Percentiles rank a stretch among this genome's conserved stretches.
Evolutionary conservation across 2,329 filamentous ascomycete species (phyloP).

Genomic region (Aspergillus caelatus): DNA sequence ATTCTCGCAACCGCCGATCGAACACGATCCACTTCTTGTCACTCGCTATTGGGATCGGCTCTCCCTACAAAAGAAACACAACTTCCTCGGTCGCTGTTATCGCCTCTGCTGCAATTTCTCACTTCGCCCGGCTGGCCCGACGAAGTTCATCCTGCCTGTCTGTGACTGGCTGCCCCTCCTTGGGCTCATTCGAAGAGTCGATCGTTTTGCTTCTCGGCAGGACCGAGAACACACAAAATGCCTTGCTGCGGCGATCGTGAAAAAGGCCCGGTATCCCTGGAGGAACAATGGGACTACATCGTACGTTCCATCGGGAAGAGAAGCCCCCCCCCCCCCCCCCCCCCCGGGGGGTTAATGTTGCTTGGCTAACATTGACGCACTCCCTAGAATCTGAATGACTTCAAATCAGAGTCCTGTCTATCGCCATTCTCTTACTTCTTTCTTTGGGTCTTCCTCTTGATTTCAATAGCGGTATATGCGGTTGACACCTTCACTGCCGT

Average conservation of each 20-base stretch:
- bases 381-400: conserved; percentile 66
- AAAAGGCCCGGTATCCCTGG: conserved; percentile 70
- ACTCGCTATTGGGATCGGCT: conserved; percentile 17
- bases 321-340: too few relatives aligned
- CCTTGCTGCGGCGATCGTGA: conserved; percentile 63
- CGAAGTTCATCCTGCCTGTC: conserved; percentile 26
- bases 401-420: conserved; percentile 79
- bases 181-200: conserved; percentile 2
- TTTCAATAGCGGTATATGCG: conserved; percentile 81
- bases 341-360: conserved; percentile 8
- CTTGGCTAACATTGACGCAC: conserved; percentile 9
- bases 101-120: conserved; percentile 15
- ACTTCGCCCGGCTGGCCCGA: conserved; percentile 41
- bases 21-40: conserved; percentile 7
- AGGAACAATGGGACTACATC: conserved; percentile 95
- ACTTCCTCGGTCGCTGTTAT: conserved; percentile 6
- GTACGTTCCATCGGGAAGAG: conserved; percentile 51
- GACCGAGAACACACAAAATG: conserved; percentile 55
- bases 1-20: conserved; percentile 18
- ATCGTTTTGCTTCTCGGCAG: conserved; percentile 28
- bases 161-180: conserved; percentile 4
- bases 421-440: conserved; percentile 80
- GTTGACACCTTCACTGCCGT: conserved; percentile 93
- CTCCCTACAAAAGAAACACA: conserved; percentile 11
- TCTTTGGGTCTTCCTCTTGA: conserved; percentile 76